A percentile compares a stretch with the other conserved stretches of the same genome.
Evolutionary conservation across 306 rosid genomes (phyloP).

Genomic region (Begonia masoniana): DNA sequence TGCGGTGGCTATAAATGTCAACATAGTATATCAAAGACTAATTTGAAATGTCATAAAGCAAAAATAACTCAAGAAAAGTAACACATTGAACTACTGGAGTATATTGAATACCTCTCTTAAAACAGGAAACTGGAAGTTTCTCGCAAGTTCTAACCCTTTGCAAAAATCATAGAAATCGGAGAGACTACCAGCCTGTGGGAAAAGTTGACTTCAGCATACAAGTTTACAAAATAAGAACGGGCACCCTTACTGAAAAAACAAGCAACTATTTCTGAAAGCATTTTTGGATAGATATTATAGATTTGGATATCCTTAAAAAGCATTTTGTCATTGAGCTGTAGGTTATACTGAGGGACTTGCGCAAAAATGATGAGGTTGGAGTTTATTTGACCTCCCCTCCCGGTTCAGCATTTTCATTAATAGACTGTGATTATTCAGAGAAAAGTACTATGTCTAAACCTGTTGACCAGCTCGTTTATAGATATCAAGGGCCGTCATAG

Average conservation of each 20-base stretch:
- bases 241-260: neutral
- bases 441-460: slow-evolving; percentile 24
- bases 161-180: slow-evolving; percentile 90
- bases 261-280: neutral
- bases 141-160: slow-evolving; percentile 92
- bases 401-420: no score
- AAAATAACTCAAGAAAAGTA: slow-evolving; percentile 6
- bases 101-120: slow-evolving; percentile 60
- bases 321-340: no score
- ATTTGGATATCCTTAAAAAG: no score
- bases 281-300: no score
- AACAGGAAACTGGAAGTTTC: slow-evolving; percentile 95
- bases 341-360: no score
- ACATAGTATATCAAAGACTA: slow-evolving; percentile 7
- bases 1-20: slow-evolving; percentile 72
- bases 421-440: neutral
- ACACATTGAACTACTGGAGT: slow-evolving; percentile 6
- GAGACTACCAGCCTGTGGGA: slow-evolving; percentile 64
- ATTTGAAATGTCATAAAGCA: neutral
- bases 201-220: neutral
- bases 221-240: no score
- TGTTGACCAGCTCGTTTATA: slow-evolving; percentile 97
- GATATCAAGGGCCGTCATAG: slow-evolving; percentile 75
- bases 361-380: no score
- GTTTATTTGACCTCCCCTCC: no score